Conservation (phyloP, 345 rosid species). For the Adansonia digitata region DNA sequence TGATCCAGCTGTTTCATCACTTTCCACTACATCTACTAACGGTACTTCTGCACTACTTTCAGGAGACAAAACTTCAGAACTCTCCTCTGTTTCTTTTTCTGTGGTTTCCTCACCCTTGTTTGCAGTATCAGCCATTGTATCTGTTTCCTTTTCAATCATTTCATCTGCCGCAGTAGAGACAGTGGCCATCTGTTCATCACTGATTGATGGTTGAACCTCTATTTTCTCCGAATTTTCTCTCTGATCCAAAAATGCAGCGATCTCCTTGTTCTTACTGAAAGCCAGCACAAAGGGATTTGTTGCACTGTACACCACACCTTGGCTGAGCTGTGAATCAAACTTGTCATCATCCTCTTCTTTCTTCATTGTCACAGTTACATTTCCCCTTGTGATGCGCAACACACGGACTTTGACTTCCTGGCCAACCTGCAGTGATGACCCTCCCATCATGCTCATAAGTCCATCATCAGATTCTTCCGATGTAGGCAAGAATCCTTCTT, state of each 20-base stretch:
- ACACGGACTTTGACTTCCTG: slow-evolving; percentile 74
- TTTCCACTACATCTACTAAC: slow-evolving; percentile 22
- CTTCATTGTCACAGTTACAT: slow-evolving; percentile 84
- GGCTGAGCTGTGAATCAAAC: slow-evolving; percentile 32
- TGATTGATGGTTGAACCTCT: slow-evolving; percentile 20
- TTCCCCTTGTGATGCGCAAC: slow-evolving; percentile 58
- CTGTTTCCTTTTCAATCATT: slow-evolving; percentile 23
- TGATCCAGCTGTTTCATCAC: slow-evolving; percentile 19
- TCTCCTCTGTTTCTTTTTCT: slow-evolving; percentile 24
- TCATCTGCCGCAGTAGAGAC: slow-evolving; percentile 21
- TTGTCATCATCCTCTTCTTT: slow-evolving; percentile 45
- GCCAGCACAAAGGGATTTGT: slow-evolving; percentile 77
- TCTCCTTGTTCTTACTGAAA: slow-evolving; percentile 67
- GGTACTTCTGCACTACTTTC: slow-evolving; percentile 28
- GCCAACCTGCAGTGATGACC: slow-evolving; percentile 55
- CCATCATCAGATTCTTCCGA: slow-evolving; percentile 76
- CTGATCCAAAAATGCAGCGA: slow-evolving; percentile 65
- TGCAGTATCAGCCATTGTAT: background rate
- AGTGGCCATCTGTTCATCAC: slow-evolving; percentile 4
- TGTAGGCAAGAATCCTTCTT: slow-evolving; percentile 76
- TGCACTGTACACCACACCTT: slow-evolving; percentile 57
- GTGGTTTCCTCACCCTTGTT: slow-evolving; percentile 17
- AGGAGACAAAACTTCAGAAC: slow-evolving; percentile 16
- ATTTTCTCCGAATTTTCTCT: slow-evolving; percentile 45
- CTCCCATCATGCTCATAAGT: slow-evolving; percentile 56